Evolutionary conservation across 2,329 filamentous ascomycete species (phyloP).

Genomic region (Periglandula ipomoeae): DNA sequence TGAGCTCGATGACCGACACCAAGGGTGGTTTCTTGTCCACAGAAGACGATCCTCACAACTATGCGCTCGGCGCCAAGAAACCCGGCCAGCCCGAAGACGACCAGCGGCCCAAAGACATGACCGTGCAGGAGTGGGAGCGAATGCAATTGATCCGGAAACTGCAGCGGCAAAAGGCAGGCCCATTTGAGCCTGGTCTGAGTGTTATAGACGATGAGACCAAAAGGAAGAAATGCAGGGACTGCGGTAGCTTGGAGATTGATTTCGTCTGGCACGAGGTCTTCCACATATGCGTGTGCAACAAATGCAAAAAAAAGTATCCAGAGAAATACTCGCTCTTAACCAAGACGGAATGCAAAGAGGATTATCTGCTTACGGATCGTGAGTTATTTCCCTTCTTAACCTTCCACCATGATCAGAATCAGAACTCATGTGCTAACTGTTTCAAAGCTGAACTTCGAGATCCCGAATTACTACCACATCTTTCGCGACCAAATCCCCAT

Average conservation of each 20-base stretch:
- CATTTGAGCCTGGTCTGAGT: constrained; percentile 83
- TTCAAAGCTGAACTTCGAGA: constrained; percentile 76
- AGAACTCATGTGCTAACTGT: background rate
- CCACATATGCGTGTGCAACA: constrained; percentile 61
- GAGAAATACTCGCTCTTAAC: constrained; percentile 94
- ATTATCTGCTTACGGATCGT: constrained; percentile 92
- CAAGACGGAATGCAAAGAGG: constrained; percentile 92
- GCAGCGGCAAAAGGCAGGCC: constrained; percentile 64
- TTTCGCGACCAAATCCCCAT: constrained; percentile 87
- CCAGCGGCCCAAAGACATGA: constrained; percentile 79
- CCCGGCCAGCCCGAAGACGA: constrained; percentile 25
- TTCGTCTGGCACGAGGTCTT: constrained; percentile 91
- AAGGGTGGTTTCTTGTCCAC: constrained; percentile 90
- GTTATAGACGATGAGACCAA: constrained; percentile 54
- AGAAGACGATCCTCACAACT: constrained; percentile 86
- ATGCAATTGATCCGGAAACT: constrained; percentile 66
- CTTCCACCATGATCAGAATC: background rate
- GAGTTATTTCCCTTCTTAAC: constrained; percentile 27
- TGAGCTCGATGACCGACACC: constrained; percentile 95
- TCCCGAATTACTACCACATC: constrained; percentile 72
- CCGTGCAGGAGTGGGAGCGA: constrained; percentile 82
- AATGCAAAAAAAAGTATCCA: constrained; percentile 80
- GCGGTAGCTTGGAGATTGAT: constrained; percentile 77
- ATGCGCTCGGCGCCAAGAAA: constrained; percentile 48
- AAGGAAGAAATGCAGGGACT: constrained; percentile 75